Conservation (phyloP, 2,329 filamentous ascomycete species). For the Penicillium nordicum region DNA sequence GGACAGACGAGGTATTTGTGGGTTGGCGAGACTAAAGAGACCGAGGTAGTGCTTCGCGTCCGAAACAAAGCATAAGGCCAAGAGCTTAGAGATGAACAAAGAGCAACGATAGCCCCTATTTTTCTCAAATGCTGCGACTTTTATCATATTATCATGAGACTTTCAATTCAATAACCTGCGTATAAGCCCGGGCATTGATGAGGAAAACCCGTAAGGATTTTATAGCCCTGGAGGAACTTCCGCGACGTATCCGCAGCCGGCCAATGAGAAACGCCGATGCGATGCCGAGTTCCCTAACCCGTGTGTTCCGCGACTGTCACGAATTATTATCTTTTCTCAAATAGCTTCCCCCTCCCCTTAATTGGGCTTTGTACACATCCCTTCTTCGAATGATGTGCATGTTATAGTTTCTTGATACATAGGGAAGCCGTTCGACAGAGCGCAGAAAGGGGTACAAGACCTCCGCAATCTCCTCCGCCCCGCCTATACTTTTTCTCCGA, state of each 20-base stretch:
- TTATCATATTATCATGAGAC: not conserved
- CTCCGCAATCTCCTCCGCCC: constrained; percentile 4
- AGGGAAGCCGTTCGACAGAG: constrained; percentile 22
- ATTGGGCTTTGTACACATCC: not conserved
- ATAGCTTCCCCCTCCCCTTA: not conserved
- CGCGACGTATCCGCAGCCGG: not conserved
- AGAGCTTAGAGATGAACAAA: not conserved
- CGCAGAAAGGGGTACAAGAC: constrained; percentile 23
- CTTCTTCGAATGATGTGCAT: constrained; percentile 14
- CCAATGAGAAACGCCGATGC: constrained; percentile 26
- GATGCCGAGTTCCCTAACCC: constrained; percentile 26
- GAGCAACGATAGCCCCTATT: not conserved
- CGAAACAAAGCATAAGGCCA: not conserved
- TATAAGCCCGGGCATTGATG: not conserved
- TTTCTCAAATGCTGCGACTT: not conserved
- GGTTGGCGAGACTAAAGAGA: not conserved
- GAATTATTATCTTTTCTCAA: constrained; percentile 8
- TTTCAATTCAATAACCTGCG: not conserved
- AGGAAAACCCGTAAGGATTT: not conserved
- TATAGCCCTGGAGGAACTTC: not conserved
- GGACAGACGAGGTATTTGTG: not conserved
- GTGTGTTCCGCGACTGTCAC: constrained; percentile 32
- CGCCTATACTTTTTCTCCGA: constrained; percentile 5
- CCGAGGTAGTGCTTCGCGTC: not conserved
- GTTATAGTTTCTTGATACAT: constrained; percentile 7